Evolutionary conservation across 1,139 yeast species (phyloP).

Genomic region (Suhomyces bolitotheri): DNA sequence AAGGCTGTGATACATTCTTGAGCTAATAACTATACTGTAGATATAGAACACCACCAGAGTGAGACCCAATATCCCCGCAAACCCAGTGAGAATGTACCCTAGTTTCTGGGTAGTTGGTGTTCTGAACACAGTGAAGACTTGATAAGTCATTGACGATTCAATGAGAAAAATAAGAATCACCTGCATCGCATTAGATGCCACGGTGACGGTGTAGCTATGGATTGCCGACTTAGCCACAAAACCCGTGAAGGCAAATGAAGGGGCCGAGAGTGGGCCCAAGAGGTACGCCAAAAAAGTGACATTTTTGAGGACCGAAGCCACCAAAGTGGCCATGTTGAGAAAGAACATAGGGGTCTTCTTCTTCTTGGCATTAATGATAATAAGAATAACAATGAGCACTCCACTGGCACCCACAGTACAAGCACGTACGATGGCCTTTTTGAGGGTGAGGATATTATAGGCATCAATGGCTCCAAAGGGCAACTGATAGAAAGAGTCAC

Average conservation of each 20-base stretch:
- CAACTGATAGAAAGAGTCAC: slow-evolving; percentile 8
- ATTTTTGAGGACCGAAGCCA: slow-evolving; percentile 57
- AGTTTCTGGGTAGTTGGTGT: slow-evolving; percentile 45
- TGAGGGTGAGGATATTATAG: slow-evolving; percentile 11
- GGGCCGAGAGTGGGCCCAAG: slow-evolving; percentile 51
- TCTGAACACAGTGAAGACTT: slow-evolving; percentile 66
- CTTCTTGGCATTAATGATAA: slow-evolving; percentile 43
- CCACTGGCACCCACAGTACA: slow-evolving; percentile 32
- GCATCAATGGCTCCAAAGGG: slow-evolving; percentile 17
- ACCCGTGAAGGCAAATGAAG: slow-evolving; percentile 55
- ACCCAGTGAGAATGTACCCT: slow-evolving; percentile 40
- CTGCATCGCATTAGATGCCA: slow-evolving; percentile 62
- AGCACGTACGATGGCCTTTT: slow-evolving; percentile 23
- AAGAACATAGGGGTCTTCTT: slow-evolving; percentile 67
- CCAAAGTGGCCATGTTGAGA: slow-evolving; percentile 61
- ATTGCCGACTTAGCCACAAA: slow-evolving; percentile 22
- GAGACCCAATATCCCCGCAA: slow-evolving; percentile 46
- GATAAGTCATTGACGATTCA: slow-evolving; percentile 67
- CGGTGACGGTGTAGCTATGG: slow-evolving; percentile 29
- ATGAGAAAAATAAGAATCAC: slow-evolving; percentile 58
- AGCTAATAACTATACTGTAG: slow-evolving; percentile 24
- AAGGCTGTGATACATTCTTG: slow-evolving; percentile 16
- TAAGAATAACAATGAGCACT: slow-evolving; percentile 24
- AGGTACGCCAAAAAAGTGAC: slow-evolving; percentile 56
- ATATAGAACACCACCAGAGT: slow-evolving; percentile 58